phyloP scores from a whole-genome alignment of 805 yeast genomes.

The Candida dendrica region DNA sequence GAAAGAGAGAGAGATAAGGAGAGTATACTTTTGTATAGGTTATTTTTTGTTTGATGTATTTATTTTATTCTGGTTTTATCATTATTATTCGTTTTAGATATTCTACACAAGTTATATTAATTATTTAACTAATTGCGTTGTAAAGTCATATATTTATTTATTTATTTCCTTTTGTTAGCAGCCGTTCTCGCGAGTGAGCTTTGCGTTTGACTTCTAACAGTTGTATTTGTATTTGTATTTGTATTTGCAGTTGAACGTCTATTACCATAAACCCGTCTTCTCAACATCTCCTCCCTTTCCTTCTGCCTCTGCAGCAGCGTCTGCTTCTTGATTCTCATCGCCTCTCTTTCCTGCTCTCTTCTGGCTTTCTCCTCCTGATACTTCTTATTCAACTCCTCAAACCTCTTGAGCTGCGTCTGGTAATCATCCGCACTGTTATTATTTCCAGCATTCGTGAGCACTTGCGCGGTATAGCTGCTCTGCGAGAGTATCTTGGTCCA shows the following conservation, averaged over 20 bases:
- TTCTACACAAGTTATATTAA: neutral
- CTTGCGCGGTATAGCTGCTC: slow-evolving; percentile 44
- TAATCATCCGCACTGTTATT: slow-evolving; percentile 22
- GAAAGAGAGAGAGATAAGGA: too few species aligned
- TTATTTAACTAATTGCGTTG: neutral
- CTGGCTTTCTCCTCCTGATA: slow-evolving; percentile 16
- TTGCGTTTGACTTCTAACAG: slow-evolving; percentile 1
- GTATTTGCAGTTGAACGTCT: neutral
- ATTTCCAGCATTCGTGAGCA: slow-evolving; percentile 37
- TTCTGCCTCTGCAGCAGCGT: slow-evolving; percentile 14
- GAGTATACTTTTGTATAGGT: neutral
- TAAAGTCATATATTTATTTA: too few species aligned
- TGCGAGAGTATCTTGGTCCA: slow-evolving; percentile 61
- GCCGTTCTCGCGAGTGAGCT: slow-evolving; percentile 2
- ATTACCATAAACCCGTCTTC: slow-evolving; percentile 19
- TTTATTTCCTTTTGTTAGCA: neutral
- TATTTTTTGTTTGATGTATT: neutral
- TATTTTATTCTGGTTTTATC: neutral
- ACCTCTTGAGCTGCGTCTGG: slow-evolving; percentile 18
- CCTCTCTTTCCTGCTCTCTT: slow-evolving; percentile 19
- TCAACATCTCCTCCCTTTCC: slow-evolving; percentile 20
- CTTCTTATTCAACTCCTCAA: slow-evolving; percentile 20
- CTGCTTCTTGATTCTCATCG: slow-evolving; percentile 8
- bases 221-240: too few species aligned
- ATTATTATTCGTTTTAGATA: neutral